phyloP scores from a whole-genome alignment of 371 early-diverging fungal species.

The Funneliformis caledonium region DNA sequence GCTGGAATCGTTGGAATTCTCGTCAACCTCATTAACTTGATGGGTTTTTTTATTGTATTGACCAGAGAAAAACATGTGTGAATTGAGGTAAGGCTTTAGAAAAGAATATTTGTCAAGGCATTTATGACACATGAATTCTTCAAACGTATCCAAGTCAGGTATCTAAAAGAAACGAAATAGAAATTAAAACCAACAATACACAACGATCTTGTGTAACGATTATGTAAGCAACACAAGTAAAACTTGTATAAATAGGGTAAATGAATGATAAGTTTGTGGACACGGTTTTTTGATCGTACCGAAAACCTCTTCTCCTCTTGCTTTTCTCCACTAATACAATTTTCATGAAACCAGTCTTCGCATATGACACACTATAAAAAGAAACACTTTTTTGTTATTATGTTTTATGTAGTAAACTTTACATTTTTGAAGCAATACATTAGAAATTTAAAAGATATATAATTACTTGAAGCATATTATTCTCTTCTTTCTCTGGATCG shows the following conservation, averaged over 20 bases:
- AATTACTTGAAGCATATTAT: slow-evolving; percentile 73
- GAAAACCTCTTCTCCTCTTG: slow-evolving; percentile 5
- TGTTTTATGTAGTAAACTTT: background rate
- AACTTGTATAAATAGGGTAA: background rate
- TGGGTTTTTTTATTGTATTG: slow-evolving; percentile 47
- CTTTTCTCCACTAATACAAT: slow-evolving; percentile 74
- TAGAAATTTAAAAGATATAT: background rate
- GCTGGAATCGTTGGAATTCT: slow-evolving; percentile 18
- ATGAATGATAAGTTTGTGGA: background rate
- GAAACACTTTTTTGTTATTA: background rate
- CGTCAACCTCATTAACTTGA: slow-evolving; percentile 25
- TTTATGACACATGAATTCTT: slow-evolving; percentile 78
- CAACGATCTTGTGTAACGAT: background rate
- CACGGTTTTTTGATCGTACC: background rate
- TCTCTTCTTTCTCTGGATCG: slow-evolving; percentile 74
- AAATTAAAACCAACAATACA: background rate
- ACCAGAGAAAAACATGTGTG: slow-evolving; percentile 59
- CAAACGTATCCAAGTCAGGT: slow-evolving; percentile 72
- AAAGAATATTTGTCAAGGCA: slow-evolving; percentile 73
- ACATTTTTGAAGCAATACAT: background rate
- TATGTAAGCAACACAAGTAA: background rate
- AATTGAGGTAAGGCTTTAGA: slow-evolving; percentile 54
- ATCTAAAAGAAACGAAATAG: slow-evolving; percentile 47
- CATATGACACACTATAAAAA: slow-evolving; percentile 73
- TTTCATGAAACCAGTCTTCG: slow-evolving; percentile 88